phyloP scores from a whole-genome alignment of 2,329 filamentous ascomycete genomes.

The Cladosporium austrohemisphaericum region DNA sequence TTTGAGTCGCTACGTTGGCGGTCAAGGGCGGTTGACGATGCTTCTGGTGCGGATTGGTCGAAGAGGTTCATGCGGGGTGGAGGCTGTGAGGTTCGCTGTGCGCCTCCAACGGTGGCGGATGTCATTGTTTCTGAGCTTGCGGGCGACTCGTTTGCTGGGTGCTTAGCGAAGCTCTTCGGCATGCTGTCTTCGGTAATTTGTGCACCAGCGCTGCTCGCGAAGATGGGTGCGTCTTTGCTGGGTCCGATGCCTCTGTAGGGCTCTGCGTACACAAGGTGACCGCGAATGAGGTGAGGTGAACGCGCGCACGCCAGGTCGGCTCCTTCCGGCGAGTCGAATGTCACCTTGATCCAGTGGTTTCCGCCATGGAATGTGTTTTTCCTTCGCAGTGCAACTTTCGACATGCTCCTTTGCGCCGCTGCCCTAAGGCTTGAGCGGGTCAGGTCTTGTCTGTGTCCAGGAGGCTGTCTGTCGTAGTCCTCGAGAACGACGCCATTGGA shows the following conservation, averaged over 20 bases:
- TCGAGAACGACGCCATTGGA: constrained; percentile 80
- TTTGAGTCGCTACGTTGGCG: constrained; percentile 13
- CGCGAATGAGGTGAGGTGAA: constrained; percentile 46
- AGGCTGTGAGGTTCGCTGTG: not conserved
- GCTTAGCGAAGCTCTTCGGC: constrained; percentile 31
- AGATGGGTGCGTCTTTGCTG: constrained; percentile 41
- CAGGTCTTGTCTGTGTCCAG: constrained; percentile 62
- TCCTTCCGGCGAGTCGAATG: constrained; percentile 47
- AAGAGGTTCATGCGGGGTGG: constrained; percentile 8
- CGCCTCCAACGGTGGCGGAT: constrained; percentile 12
- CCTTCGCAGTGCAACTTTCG: constrained; percentile 68
- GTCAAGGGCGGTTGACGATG: constrained; percentile 8
- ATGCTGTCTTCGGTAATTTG: constrained; percentile 28
- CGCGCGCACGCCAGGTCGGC: constrained; percentile 47
- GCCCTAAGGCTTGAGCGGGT: constrained; percentile 70
- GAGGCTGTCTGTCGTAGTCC: constrained; percentile 86
- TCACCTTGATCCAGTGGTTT: constrained; percentile 76
- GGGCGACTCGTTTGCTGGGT: constrained; percentile 31
- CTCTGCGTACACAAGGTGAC: constrained; percentile 47
- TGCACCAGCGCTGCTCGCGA: constrained; percentile 35
- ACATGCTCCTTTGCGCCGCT: constrained; percentile 64
- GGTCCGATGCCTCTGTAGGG: constrained; percentile 44
- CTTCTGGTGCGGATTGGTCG: constrained; percentile 3
- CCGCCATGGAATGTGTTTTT: constrained; percentile 80
- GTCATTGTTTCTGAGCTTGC: constrained; percentile 29